Base-by-base conservation (phyloP, 768 basidiomycete species). In the Cystofilobasidium bisporidii region DNA sequence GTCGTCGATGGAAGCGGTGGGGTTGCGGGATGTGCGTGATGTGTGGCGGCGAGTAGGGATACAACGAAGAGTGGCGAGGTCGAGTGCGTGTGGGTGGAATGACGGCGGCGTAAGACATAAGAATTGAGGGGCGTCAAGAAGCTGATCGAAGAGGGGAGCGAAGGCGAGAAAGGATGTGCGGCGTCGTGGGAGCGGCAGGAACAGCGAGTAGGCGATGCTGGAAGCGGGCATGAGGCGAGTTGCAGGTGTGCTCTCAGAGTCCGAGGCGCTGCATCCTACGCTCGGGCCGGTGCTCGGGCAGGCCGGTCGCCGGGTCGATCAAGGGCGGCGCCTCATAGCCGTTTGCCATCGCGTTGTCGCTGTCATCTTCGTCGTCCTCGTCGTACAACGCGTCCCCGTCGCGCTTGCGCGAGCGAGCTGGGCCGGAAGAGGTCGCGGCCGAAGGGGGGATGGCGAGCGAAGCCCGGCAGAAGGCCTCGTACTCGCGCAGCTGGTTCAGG, bases 401-500 rank as follows among this genome's bases (percentile, higher is more conserved):
- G 15, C 65, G 65, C 33, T 66, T 66, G 30, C 58, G 45, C 14
- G 45, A 47, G 11, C 28, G 58, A 4, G 33, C 14, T n/a, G 38
- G 18, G 40, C 32, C 40, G 55, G 18, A 20, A 8, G 24, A 36
- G 17, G n/a, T 43, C n/a, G 56, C 28, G 9, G 64, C 30, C 12
- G 55, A 43, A 20, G 22, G 65, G 3, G 48, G 45, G 41, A 40
- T 45, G 4, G 50, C 41, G 18, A 64, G 58, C 32, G 56, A 47
- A 0, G 91, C 91, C 72, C 83, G 85, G 75, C 92, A 89, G 74
- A 94, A 94, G 5, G 90, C 88, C 77, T 93, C 89, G 71, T 92
- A 94, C 79, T 92, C 91, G 90, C 92, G 72, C 75, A 94, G 87
- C 76, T 94, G 91, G 14, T 88, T 89, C 72, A 93, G 76, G 77